Base-by-base conservation (phyloP, 345 rosid genomes). In the Salix purpurea region DNA sequence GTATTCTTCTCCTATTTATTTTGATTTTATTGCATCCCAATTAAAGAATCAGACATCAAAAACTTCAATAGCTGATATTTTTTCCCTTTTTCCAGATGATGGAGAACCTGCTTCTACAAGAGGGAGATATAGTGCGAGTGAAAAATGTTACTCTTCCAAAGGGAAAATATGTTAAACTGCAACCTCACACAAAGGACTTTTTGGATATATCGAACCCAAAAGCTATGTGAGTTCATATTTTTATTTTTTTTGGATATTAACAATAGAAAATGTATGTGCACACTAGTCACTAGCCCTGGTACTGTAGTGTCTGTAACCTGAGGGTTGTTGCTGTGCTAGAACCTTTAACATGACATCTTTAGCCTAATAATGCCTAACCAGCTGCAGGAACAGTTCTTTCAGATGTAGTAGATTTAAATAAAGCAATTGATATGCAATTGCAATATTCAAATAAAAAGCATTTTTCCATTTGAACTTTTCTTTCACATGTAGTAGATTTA, bases 201-300 rank as follows among this genome's bases (percentile, higher is more conserved):
- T 80, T 96, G 81, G 98, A 96, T 85, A 96, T 96, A 75, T 92
- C 98, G 19, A 96, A 96, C 80, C 99, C 99, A 15, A 96, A 96
- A 84, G 99, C 99, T 61, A 94, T 96, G 99, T 96, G 71, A 90
- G 97, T 86, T 76, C 2, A 6, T 48, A 21, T 24, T 52, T 32
- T 4, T 70, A 64, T 7, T 40, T 13, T 40, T 6, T 67, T 79
- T 15, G 28, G 23, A 50, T 36, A 18, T 34, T 75, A 23, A 21
- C 30, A 8, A 24, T 56, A 23, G 13, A 10, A 30, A 42, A 42
- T 42, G 46, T 11, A 42, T 42, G 46, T 42, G 14, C 46, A 11
- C 46, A 2, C 46, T 42, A 42, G n/a, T 32, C 10, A 32, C 5
- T 11, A 2, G 24, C 26, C 11, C 42, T 4, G 7, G 8, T 26